These are phyloP conservation scores for Leishmania guyanensis DNA, from an alignment of 208 protist species.

Conservation along the genomic window DNA sequence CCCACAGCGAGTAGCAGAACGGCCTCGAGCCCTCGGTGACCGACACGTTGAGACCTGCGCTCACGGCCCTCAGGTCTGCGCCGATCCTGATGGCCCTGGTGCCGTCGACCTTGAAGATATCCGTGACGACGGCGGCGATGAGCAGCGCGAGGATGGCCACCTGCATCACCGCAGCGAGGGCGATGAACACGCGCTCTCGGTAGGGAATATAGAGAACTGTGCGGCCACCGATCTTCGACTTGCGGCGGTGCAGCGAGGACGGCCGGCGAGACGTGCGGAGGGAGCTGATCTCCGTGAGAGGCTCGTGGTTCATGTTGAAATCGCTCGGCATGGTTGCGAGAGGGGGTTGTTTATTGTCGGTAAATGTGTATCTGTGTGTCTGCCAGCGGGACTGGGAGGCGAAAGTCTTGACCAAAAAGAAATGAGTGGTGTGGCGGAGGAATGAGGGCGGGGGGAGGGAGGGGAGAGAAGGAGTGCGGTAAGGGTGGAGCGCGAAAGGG, in stretches of 20 bases:
- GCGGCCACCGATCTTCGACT: slow-evolving; percentile 22
- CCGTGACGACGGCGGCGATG: slow-evolving; percentile 20
- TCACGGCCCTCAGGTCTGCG: slow-evolving; percentile 13
- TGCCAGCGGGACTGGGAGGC: not conserved
- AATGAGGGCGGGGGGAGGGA: not conserved
- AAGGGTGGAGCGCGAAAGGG: not conserved
- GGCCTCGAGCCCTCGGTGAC: slow-evolving; percentile 23
- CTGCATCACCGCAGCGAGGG: slow-evolving; percentile 14
- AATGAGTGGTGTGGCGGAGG: not conserved
- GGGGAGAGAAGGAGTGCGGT: not conserved
- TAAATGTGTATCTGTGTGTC: not conserved
- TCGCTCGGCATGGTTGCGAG: not conserved
- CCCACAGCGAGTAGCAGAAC: slow-evolving; percentile 35
- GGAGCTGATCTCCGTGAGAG: slow-evolving; percentile 16
- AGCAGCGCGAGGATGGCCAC: slow-evolving; percentile 24
- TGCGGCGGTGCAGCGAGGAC: slow-evolving; percentile 29
- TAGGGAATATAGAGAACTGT: slow-evolving; percentile 27
- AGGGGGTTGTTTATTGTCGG: not conserved
- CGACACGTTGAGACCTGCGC: slow-evolving; percentile 13
- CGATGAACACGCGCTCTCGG: slow-evolving; percentile 24
- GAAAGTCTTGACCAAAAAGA: not conserved
- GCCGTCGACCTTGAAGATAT: slow-evolving; percentile 30
- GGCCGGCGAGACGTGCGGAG: slow-evolving; percentile 20
- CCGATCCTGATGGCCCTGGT: slow-evolving; percentile 17
- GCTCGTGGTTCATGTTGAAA: slow-evolving; percentile 2